Evolutionary conservation across 371 early-diverging fungal species (phyloP).

Genomic region (Rhizomucor miehei): DNA sequence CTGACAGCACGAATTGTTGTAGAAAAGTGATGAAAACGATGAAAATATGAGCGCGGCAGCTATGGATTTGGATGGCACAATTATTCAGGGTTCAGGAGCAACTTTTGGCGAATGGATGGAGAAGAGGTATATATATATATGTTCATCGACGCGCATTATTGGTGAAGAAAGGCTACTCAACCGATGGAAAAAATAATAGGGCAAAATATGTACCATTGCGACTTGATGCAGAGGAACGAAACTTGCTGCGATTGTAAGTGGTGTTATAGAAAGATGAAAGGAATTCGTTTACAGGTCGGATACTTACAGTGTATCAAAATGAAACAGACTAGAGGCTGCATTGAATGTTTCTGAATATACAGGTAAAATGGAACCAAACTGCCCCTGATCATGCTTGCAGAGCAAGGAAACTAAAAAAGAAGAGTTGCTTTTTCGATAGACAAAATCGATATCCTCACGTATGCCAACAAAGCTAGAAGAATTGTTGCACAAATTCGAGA

Average conservation of each 20-base stretch:
- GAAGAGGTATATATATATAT: conserved; percentile 33
- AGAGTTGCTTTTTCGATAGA: conserved; percentile 51
- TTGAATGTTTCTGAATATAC: conserved; percentile 80
- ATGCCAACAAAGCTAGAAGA: conserved; percentile 80
- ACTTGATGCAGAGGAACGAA: conserved; percentile 83
- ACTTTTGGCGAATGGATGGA: conserved; percentile 78
- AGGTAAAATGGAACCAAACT: conserved; percentile 12
- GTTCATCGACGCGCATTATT: background rate
- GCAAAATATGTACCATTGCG: conserved; percentile 92
- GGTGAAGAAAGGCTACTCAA: background rate
- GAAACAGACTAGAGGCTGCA: conserved; percentile 78
- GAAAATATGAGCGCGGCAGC: conserved; percentile 7
- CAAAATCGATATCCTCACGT: conserved; percentile 87
- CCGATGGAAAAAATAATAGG: conserved; percentile 18
- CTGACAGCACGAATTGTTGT: background rate
- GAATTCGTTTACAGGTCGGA: no score
- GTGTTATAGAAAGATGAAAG: background rate
- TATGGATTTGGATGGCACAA: conserved; percentile 42
- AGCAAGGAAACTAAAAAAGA: conserved; percentile 1
- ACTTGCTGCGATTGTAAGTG: conserved; percentile 72
- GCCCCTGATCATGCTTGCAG: background rate
- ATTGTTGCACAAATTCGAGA: conserved; percentile 94
- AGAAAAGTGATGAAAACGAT: background rate
- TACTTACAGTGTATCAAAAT: background rate
- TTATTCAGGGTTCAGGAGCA: conserved; percentile 37